A percentile compares a stretch with the other conserved stretches of the same genome.
These are phyloP conservation scores for Paratinospora sagittata DNA, from an alignment of 164 flowering plant genomes.

Conservation along the genomic window DNA sequence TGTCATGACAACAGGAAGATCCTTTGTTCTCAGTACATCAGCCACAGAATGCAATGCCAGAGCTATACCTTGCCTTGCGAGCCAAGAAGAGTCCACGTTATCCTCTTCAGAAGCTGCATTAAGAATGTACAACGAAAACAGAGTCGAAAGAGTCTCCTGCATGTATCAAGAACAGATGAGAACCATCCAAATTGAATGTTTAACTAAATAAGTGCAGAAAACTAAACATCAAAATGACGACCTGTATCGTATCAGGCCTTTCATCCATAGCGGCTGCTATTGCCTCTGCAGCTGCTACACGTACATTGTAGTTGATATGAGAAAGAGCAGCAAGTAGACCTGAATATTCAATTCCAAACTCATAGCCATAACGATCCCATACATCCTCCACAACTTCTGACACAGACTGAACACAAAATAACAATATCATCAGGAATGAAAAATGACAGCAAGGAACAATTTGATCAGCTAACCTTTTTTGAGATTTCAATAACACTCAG, in stretches of 20 bases:
- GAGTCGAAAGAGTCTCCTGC: slow-evolving; percentile 90
- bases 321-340: slow-evolving; percentile 74
- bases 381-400: slow-evolving; percentile 89
- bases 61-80: slow-evolving; percentile 94
- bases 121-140: slow-evolving; percentile 85
- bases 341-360: slow-evolving; percentile 83
- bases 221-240: slow-evolving; percentile 15
- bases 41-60: slow-evolving; percentile 85
- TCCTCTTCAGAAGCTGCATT: slow-evolving; percentile 58
- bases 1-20: slow-evolving; percentile 97
- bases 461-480: not conserved
- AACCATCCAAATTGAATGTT: slow-evolving; percentile 1
- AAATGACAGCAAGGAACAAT: not conserved
- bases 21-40: slow-evolving; percentile 89
- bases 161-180: slow-evolving; percentile 20
- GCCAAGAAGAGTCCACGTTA: slow-evolving; percentile 67
- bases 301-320: slow-evolving; percentile 76
- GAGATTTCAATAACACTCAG: not conserved
- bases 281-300: slow-evolving; percentile 91
- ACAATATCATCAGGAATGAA: not conserved
- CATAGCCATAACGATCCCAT: slow-evolving; percentile 91
- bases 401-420: slow-evolving; percentile 51
- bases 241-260: slow-evolving; percentile 83
- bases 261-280: slow-evolving; percentile 96
- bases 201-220: not conserved